A percentile compares a stretch with the other conserved stretches of the same genome.
Conservation (phyloP, 495 filamentous ascomycete genomes). For the Penicillium mononematosum region DNA sequence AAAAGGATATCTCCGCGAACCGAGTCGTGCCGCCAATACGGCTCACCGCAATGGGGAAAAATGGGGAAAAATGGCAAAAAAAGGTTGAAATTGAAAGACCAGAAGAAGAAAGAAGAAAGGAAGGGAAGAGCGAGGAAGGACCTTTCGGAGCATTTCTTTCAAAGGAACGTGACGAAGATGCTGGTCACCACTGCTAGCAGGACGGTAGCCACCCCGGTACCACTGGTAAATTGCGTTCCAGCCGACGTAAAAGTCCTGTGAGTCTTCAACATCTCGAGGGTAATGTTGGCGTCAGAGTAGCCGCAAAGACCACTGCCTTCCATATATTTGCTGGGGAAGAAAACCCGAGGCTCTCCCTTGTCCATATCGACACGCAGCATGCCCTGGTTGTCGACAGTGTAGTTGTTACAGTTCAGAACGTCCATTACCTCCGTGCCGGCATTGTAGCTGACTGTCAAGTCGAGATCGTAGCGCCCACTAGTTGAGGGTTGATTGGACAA, state of each 20-base stretch:
- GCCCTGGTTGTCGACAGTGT: constrained; percentile 45
- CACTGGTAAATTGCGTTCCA: background rate
- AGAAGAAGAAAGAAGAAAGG: background rate
- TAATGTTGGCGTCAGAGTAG: constrained; percentile 19
- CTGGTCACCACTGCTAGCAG: constrained; percentile 1
- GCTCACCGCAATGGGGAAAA: background rate
- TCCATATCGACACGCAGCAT: constrained; percentile 46
- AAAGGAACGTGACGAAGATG: background rate
- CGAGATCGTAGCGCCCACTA: constrained; percentile 44
- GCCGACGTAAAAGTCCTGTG: constrained; percentile 1
- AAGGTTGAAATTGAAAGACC: background rate
- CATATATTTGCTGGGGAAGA: constrained; percentile 35
- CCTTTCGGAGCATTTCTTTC: background rate
- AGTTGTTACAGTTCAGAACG: constrained; percentile 47
- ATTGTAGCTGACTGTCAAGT: constrained; percentile 42
- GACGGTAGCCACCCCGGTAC: background rate
- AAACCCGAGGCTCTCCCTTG: constrained; percentile 51
- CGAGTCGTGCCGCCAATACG: background rate
- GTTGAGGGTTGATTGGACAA: constrained; percentile 55
- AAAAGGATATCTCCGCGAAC: constrained; percentile 8
- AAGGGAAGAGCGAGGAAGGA: background rate
- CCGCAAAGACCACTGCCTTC: constrained; percentile 41
- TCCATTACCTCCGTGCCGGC: constrained; percentile 42
- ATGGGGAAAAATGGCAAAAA: background rate
- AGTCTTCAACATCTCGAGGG: constrained; percentile 17